Percentiles rank a stretch among this genome's conserved stretches.
phyloP scores from a whole-genome alignment of 1,139 yeast genomes.

The Scheffersomyces parashehatae region DNA sequence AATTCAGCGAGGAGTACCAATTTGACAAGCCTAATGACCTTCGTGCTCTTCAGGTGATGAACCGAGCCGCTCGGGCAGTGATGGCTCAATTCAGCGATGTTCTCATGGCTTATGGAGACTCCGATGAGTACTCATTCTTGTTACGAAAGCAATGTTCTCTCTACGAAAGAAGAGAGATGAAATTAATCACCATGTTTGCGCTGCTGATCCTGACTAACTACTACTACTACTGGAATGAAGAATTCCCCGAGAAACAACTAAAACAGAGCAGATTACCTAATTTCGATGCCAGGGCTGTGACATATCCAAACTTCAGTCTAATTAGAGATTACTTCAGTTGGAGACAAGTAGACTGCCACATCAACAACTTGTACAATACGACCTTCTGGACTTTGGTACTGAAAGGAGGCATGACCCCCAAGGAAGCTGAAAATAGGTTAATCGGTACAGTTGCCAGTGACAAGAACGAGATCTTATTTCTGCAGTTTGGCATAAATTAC shows the following conservation, averaged over 20 bases:
- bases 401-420: conserved; percentile 68
- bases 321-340: conserved; percentile 85
- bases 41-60: conserved; percentile 77
- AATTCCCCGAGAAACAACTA: conserved; percentile 49
- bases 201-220: conserved; percentile 81
- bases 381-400: conserved; percentile 85
- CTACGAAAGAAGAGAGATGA: conserved; percentile 80
- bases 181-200: conserved; percentile 77
- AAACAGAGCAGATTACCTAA: conserved; percentile 62
- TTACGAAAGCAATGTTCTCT: conserved; percentile 60
- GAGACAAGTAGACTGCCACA: conserved; percentile 98
- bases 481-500: conserved; percentile 79
- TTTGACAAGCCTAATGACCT: conserved; percentile 88
- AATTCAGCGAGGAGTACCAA: conserved; percentile 68
- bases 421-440: conserved; percentile 74
- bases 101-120: conserved; percentile 85
- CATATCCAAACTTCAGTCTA: conserved; percentile 65
- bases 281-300: conserved; percentile 89
- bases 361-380: conserved; percentile 90
- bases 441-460: conserved; percentile 79
- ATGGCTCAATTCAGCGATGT: conserved; percentile 70
- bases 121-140: conserved; percentile 90
- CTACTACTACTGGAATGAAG: conserved; percentile 61
- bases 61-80: conserved; percentile 69
- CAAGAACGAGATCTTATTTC: conserved; percentile 82